phyloP scores from a whole-genome alignment of 352 stramenopile genomes.

The Phytophthora syringae region DNA sequence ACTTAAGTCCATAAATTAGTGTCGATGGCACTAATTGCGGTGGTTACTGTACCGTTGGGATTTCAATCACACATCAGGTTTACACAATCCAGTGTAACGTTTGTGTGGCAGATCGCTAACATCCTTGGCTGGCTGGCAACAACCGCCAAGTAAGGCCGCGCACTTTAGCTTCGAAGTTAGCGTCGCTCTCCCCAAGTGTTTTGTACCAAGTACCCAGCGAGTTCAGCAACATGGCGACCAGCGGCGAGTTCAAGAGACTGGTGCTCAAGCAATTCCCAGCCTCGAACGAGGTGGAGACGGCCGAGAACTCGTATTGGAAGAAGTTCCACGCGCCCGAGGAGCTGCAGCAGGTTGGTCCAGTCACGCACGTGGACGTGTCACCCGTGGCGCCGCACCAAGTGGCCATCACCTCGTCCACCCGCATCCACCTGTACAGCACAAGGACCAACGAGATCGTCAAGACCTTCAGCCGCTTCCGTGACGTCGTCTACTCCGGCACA shows the following conservation, averaged over 20 bases:
- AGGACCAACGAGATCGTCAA: slow-evolving; percentile 85
- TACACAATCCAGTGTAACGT: not conserved
- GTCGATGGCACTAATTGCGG: not conserved
- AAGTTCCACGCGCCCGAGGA: slow-evolving; percentile 88
- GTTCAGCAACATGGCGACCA: slow-evolving; percentile 56
- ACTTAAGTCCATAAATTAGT: not conserved
- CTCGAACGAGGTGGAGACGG: slow-evolving; percentile 77
- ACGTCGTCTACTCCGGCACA: slow-evolving; percentile 86
- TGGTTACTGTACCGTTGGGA: not conserved
- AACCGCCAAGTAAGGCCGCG: slow-evolving; percentile 2
- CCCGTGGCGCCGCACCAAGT: slow-evolving; percentile 80
- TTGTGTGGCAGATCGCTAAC: slow-evolving; percentile 1
- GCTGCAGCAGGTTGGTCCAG: slow-evolving; percentile 82
- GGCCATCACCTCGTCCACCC: slow-evolving; percentile 88
- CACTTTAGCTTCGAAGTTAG: not conserved
- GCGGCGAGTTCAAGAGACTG: slow-evolving; percentile 85
- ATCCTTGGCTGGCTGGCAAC: slow-evolving; percentile 27
- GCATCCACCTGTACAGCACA: slow-evolving; percentile 88
- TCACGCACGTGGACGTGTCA: slow-evolving; percentile 89
- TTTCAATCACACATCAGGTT: not conserved
- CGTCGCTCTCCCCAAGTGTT: not conserved
- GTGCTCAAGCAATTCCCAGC: slow-evolving; percentile 90
- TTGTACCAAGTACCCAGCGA: not conserved
- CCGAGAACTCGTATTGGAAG: slow-evolving; percentile 89
- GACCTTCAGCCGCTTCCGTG: slow-evolving; percentile 90